phyloP scores from a whole-genome alignment of 768 basidiomycete species.

The Tephrocybe rancida region DNA sequence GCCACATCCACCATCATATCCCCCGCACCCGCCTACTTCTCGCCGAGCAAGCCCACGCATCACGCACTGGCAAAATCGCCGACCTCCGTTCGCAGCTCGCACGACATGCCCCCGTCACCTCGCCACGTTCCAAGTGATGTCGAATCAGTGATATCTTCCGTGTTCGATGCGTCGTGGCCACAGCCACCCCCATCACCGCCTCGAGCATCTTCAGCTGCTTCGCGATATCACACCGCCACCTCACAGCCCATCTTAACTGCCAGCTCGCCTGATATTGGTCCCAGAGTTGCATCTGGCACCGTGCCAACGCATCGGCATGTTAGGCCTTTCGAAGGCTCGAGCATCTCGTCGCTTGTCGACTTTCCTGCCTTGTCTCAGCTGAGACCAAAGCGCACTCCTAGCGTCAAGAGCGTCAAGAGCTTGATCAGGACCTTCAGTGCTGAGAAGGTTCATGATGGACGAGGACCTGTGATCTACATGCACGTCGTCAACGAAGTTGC shows the following conservation, averaged over 20 bases:
- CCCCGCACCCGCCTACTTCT: constrained; percentile 20
- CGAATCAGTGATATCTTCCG: constrained; percentile 36
- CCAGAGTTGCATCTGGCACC: too few species aligned
- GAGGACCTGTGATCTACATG: constrained; percentile 39
- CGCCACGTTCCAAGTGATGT: constrained; percentile 32
- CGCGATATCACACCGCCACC: constrained; percentile 13
- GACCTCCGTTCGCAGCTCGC: constrained; percentile 8
- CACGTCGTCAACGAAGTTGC: constrained; percentile 44
- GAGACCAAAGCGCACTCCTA: constrained; percentile 18
- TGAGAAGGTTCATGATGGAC: constrained; percentile 23
- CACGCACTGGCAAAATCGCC: constrained; percentile 13
- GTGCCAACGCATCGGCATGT: constrained; percentile 11
- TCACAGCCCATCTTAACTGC: too few species aligned
- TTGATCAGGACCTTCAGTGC: constrained; percentile 28
- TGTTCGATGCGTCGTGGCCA: constrained; percentile 44
- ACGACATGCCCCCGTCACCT: constrained; percentile 18
- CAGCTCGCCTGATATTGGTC: too few species aligned
- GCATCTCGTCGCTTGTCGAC: constrained; percentile 25
- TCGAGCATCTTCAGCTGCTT: not conserved
- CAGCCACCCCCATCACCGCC: constrained; percentile 26
- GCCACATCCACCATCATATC: constrained; percentile 18
- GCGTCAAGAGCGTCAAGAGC: constrained; percentile 23
- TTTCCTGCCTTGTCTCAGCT: constrained; percentile 11
- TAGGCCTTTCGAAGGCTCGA: constrained; percentile 34
- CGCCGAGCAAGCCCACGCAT: constrained; percentile 12